Conservation (phyloP, 2,329 filamentous ascomycete genomes). For the Pseudovirgaria hyperparasitica region DNA sequence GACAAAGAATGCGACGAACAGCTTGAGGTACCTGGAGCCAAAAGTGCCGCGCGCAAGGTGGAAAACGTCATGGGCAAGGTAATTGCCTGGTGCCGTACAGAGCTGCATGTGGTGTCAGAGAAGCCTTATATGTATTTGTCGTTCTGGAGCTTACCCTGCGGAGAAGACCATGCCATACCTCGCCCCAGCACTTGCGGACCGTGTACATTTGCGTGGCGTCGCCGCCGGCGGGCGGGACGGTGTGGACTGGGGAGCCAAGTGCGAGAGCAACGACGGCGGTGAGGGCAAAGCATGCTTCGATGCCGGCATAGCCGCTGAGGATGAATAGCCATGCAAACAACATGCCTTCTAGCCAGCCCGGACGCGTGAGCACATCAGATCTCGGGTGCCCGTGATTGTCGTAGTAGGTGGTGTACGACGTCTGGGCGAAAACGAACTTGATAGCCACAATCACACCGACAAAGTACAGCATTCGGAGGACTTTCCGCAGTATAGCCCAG, state of each 20-base stretch:
- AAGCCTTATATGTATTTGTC: no score
- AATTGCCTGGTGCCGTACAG: slow-evolving; percentile 9
- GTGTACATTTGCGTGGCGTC: slow-evolving; percentile 9
- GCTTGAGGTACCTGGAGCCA: slow-evolving; percentile 17
- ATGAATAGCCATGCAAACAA: slow-evolving; percentile 12
- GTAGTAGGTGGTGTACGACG: slow-evolving; percentile 12
- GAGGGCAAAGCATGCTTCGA: slow-evolving; percentile 9
- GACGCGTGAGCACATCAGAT: slow-evolving; percentile 2
- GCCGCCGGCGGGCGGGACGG: slow-evolving; percentile 13
- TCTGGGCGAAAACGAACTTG: slow-evolving; percentile 9
- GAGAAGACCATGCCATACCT: no score
- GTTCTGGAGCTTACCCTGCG: no score
- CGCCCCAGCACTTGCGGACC: slow-evolving; percentile 13
- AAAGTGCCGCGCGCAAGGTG: slow-evolving; percentile 13
- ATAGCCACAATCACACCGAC: slow-evolving; percentile 8
- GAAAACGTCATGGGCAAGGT: slow-evolving; percentile 11
- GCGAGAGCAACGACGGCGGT: slow-evolving; percentile 10
- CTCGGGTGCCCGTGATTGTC: slow-evolving; percentile 9
- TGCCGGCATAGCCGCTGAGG: slow-evolving; percentile 8
- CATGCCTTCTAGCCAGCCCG: slow-evolving; percentile 7
- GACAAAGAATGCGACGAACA: slow-evolving; percentile 13
- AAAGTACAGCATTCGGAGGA: slow-evolving; percentile 7
- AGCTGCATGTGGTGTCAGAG: slow-evolving; percentile 17
- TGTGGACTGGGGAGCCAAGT: slow-evolving; percentile 7
- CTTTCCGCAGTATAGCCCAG: slow-evolving; percentile 11